phyloP scores from a whole-genome alignment of 2,329 filamentous ascomycete genomes.

The Graphiopsis chlorocephala region DNA sequence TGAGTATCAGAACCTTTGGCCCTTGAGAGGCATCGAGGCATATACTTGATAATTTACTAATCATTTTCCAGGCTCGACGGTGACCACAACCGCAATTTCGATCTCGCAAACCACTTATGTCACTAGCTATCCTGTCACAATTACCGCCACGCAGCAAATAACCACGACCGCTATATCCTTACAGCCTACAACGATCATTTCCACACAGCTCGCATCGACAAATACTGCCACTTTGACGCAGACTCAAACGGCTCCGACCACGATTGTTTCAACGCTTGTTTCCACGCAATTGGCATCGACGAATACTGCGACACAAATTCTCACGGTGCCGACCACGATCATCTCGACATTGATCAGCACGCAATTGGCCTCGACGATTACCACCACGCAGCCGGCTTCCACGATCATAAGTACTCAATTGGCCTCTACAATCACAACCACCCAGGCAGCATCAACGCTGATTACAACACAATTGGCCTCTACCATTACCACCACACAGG shows the following conservation, averaged over 20 bases:
- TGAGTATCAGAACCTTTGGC: background rate
- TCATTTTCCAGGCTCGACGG: background rate
- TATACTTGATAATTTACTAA: background rate
- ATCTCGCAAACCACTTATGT: background rate
- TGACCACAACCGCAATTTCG: background rate
- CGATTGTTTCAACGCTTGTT: background rate
- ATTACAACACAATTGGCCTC: background rate
- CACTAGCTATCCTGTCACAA: constrained; percentile 9
- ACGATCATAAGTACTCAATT: background rate
- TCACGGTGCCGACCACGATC: background rate
- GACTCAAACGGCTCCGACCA: background rate
- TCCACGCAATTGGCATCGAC: background rate
- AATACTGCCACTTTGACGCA: background rate
- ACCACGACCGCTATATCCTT: background rate
- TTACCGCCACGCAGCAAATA: background rate
- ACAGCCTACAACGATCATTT: background rate
- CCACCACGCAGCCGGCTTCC: background rate
- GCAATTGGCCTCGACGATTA: background rate
- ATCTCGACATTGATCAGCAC: background rate
- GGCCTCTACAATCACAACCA: background rate
- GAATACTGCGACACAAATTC: background rate
- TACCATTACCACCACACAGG: background rate
- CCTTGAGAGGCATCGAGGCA: background rate
- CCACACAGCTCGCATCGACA: constrained; percentile 6
- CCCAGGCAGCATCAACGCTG: background rate